A percentile compares a stretch with the other conserved stretches of the same genome.
Conservation (phyloP, 2,329 filamentous ascomycete species). For the Beauveria rudraprayagi region DNA sequence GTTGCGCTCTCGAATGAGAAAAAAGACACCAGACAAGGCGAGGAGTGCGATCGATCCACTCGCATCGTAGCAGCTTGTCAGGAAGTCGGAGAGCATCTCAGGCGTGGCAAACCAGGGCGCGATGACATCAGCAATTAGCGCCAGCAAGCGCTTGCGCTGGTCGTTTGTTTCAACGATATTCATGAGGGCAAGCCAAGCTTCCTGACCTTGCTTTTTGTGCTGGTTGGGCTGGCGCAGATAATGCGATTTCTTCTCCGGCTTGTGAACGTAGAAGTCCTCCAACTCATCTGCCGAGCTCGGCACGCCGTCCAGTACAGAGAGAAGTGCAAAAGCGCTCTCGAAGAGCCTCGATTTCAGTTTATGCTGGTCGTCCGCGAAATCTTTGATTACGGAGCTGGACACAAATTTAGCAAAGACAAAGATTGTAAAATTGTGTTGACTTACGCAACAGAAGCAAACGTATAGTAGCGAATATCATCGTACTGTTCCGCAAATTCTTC, state of each 20-base stretch:
- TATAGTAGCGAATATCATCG: slow-evolving; percentile 79
- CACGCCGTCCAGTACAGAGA: slow-evolving; percentile 61
- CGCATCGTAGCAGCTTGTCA: slow-evolving; percentile 86
- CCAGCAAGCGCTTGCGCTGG: slow-evolving; percentile 72
- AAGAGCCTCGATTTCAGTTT: slow-evolving; percentile 31
- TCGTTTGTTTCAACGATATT: slow-evolving; percentile 57
- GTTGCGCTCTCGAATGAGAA: slow-evolving; percentile 87
- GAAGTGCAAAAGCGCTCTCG: slow-evolving; percentile 51
- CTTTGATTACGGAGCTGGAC: slow-evolving; percentile 21
- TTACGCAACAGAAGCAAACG: slow-evolving; percentile 66
- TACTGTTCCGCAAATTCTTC: slow-evolving; percentile 71
- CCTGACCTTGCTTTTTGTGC: slow-evolving; percentile 74
- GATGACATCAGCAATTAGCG: slow-evolving; percentile 67
- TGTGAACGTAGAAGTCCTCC: slow-evolving; percentile 57
- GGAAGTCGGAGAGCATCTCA: slow-evolving; percentile 88
- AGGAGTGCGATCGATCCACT: slow-evolving; percentile 82
- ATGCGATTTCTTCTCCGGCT: slow-evolving; percentile 60
- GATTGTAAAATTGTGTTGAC: slow-evolving; percentile 26
- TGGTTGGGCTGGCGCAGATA: slow-evolving; percentile 55
- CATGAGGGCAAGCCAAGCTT: slow-evolving; percentile 78
- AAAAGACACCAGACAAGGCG: slow-evolving; percentile 87
- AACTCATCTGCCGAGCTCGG: slow-evolving; percentile 60
- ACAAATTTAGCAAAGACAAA: slow-evolving; percentile 13
- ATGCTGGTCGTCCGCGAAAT: slow-evolving; percentile 13
- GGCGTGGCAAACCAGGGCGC: slow-evolving; percentile 84